A percentile compares a stretch with the other conserved stretches of the same genome.
These are phyloP conservation scores for Macadamia tetraphylla DNA, from an alignment of 164 flowering plant species.

Conservation along the genomic window DNA sequence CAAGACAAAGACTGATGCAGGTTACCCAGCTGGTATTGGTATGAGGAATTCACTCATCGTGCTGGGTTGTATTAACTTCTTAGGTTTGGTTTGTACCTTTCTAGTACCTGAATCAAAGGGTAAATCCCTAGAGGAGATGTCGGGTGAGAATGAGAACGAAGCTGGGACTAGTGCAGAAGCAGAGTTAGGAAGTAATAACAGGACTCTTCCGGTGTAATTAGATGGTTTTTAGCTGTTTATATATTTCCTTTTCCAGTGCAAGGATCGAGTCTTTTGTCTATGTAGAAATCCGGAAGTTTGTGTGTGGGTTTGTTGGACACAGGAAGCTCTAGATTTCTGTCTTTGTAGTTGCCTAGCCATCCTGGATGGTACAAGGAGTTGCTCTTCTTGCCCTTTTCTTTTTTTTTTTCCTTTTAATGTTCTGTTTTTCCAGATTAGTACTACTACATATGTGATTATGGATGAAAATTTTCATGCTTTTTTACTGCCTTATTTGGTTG, in stretches of 20 bases:
- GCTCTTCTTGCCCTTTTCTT: too few relatives aligned
- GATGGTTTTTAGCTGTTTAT: neutral
- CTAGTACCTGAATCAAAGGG: conserved; percentile 20
- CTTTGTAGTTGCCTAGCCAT: too few relatives aligned
- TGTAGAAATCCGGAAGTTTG: neutral
- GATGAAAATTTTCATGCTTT: too few relatives aligned
- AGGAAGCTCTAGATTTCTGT: too few relatives aligned
- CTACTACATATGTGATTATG: too few relatives aligned
- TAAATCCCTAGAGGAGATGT: conserved; percentile 20
- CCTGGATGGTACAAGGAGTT: too few relatives aligned
- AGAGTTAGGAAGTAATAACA: too few relatives aligned
- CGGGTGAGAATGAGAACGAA: conserved; percentile 12
- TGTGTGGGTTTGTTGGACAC: too few relatives aligned
- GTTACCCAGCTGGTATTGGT: conserved; percentile 19
- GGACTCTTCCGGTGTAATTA: neutral
- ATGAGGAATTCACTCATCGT: conserved; percentile 12
- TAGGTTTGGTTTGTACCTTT: conserved; percentile 12
- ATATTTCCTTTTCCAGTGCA: neutral
- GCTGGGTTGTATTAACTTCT: conserved; percentile 13
- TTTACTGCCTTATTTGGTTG: too few relatives aligned
- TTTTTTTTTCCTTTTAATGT: too few relatives aligned
- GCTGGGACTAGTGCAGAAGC: too few relatives aligned
- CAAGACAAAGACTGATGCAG: conserved; percentile 10
- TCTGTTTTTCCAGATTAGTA: too few relatives aligned
- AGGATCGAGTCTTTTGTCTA: neutral